A percentile compares a stretch with the other conserved stretches of the same genome.
These are phyloP conservation scores for Warburgia ugandensis DNA, from an alignment of 164 flowering plant genomes.

Conservation along the genomic window DNA sequence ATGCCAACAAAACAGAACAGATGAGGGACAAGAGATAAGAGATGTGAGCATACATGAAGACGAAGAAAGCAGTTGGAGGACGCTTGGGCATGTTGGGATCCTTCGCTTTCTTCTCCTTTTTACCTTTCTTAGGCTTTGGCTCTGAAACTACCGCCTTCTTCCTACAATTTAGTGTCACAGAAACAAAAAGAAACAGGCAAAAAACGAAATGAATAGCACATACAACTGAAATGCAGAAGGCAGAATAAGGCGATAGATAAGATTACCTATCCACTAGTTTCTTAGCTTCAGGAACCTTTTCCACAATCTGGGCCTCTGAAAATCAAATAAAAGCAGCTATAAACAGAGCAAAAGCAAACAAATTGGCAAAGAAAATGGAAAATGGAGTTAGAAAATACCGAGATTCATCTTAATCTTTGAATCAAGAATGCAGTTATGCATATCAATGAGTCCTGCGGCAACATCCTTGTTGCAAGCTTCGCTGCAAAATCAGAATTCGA, in stretches of 20 bases:
- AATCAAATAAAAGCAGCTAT: too few species aligned
- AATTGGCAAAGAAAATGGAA: not conserved
- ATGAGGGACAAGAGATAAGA: too few species aligned
- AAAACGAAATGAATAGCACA: not conserved
- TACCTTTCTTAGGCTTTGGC: conserved; percentile 43
- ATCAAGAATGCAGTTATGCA: conserved; percentile 84
- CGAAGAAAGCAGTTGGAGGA: conserved; percentile 78
- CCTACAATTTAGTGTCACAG: conserved; percentile 23
- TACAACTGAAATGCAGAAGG: too few species aligned
- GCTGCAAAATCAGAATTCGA: conserved; percentile 29
- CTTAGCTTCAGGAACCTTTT: too few species aligned
- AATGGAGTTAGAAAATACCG: conserved; percentile 29
- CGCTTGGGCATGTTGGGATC: conserved; percentile 77
- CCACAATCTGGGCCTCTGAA: too few species aligned
- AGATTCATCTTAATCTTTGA: conserved; percentile 81
- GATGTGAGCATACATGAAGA: conserved; percentile 96
- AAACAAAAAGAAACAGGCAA: not conserved
- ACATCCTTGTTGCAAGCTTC: conserved; percentile 79
- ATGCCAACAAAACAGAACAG: too few species aligned
- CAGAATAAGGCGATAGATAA: too few species aligned
- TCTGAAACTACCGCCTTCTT: conserved; percentile 34
- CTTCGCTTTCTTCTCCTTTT: conserved; percentile 34
- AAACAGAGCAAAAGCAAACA: not conserved
- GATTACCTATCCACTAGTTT: too few species aligned
- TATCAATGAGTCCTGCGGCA: conserved; percentile 66